Percentiles rank a stretch among this genome's conserved stretches.
phyloP scores from a whole-genome alignment of 2,329 filamentous ascomycete species.

The Arthrobotrys sphaeroides region DNA sequence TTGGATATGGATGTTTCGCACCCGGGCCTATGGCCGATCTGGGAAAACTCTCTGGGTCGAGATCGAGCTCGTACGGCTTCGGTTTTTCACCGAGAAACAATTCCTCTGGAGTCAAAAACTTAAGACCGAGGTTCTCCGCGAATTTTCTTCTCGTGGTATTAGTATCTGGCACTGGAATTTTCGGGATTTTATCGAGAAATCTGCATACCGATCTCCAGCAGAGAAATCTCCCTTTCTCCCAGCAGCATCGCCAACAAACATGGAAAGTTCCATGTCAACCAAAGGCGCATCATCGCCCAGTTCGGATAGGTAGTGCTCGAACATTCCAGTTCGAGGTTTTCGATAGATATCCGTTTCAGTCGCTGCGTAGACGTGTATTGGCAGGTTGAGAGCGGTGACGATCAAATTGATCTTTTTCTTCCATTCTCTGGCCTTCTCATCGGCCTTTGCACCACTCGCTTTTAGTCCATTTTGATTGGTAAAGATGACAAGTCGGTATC shows the following conservation, averaged over 20 bases:
- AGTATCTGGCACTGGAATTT: not conserved
- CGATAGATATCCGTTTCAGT: slow-evolving; percentile 79
- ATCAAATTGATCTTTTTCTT: slow-evolving; percentile 69
- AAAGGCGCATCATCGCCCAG: slow-evolving; percentile 68
- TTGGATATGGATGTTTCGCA: not conserved
- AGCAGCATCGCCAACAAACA: slow-evolving; percentile 91
- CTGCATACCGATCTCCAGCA: slow-evolving; percentile 54
- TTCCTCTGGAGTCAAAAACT: slow-evolving; percentile 88
- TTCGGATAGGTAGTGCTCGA: slow-evolving; percentile 71
- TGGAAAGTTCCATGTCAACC: slow-evolving; percentile 75
- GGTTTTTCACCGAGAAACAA: slow-evolving; percentile 79
- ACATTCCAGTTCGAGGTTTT: slow-evolving; percentile 91
- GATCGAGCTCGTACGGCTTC: slow-evolving; percentile 73
- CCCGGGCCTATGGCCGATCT: slow-evolving; percentile 31
- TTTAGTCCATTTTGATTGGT: slow-evolving; percentile 89
- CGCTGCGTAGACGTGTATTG: slow-evolving; percentile 83
- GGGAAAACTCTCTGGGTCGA: slow-evolving; percentile 71
- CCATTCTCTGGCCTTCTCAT: slow-evolving; percentile 77
- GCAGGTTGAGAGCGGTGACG: slow-evolving; percentile 75
- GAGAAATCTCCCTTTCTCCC: slow-evolving; percentile 63
- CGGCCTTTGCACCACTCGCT: slow-evolving; percentile 74
- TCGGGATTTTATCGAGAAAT: not conserved
- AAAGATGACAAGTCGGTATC: slow-evolving; percentile 79
- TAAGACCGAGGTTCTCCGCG: slow-evolving; percentile 82
- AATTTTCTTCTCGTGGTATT: slow-evolving; percentile 71